Evolutionary conservation across 2,329 filamentous ascomycete species (phyloP).

Genomic region (Hypomyces rosellus): DNA sequence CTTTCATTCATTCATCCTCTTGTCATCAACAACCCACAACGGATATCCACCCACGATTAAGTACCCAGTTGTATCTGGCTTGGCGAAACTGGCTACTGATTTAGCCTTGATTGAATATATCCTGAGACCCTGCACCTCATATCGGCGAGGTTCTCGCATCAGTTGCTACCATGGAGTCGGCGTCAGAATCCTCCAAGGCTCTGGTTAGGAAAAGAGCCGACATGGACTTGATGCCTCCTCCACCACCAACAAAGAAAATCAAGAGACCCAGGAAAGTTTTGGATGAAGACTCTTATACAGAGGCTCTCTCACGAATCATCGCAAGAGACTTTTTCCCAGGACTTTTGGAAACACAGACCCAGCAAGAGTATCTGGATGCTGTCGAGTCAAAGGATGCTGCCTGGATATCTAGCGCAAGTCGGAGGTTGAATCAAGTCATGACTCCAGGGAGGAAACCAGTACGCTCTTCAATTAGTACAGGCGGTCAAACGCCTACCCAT

Average conservation of each 20-base stretch:
- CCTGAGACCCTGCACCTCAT: not conserved
- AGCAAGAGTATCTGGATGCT: constrained; percentile 88
- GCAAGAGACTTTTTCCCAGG: constrained; percentile 96
- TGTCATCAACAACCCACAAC: not conserved
- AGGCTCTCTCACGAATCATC: constrained; percentile 87
- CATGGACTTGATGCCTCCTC: constrained; percentile 73
- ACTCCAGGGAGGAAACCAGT: constrained; percentile 55
- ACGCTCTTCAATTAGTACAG: constrained; percentile 21
- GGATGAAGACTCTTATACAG: constrained; percentile 90
- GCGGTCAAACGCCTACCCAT: constrained; percentile 53
- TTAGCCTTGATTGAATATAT: not conserved
- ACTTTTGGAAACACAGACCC: constrained; percentile 74
- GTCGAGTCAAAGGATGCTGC: constrained; percentile 75
- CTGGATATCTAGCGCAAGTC: constrained; percentile 81
- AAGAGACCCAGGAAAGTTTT: constrained; percentile 84
- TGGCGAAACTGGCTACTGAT: not conserved
- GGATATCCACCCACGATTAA: not conserved
- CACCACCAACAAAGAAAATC: constrained; percentile 78
- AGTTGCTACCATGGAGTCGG: constrained; percentile 30
- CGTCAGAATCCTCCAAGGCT: constrained; percentile 40
- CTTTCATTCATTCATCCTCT: not conserved
- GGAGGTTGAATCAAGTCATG: constrained; percentile 69
- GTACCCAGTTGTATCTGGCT: not conserved
- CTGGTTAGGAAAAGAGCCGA: constrained; percentile 65
- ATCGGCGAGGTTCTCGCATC: no score